Base-by-base conservation (phyloP, 73 alveolate species). In the Uronychia setigera region DNA sequence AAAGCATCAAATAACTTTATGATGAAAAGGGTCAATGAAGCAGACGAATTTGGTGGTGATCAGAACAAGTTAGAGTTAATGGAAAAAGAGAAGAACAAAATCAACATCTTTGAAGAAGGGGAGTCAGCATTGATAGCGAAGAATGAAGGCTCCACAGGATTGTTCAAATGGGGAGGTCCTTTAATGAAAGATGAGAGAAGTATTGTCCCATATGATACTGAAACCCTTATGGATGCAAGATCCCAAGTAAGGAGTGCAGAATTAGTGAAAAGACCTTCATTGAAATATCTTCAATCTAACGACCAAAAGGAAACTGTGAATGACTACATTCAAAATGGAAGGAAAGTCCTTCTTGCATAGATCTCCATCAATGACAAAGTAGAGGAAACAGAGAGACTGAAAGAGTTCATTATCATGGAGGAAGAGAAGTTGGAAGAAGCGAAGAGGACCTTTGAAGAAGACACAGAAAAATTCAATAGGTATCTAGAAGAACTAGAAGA, bases 101-200 rank as follows among this genome's bases (percentile, higher is more conserved):
- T 46, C 67, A 46, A 46, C 19, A 46, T 46, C 19, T 46, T 46
- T 46, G 67, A 46, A 46, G 67, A 46, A 11, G 67, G 67, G 67
- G 67, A 46, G 67, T 46, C 67, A 46, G 67, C 67, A 11, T 19
- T 46, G 5, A 5, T 46, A 19, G 67, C n/a, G 5, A 46, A 46
- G 67, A 19, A 19, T 5, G 67, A 46, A 5, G 5, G 19, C 67
- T 5, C n/a, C 19, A 19, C n/a, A 46, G 67, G 67, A 11, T 5
- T 46, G 91, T 83, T 11, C 77, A 32, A 0, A 77, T 85, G 34
- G 32, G 91, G 32, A 86, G 77, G 46, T 57, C 77, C 85, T 57
- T 31, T 31, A 29, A 76, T 5, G n/a, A 46, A 46, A 19, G 67
- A 46, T 5, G 67, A 46, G 67, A 5, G 67, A 46, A 19, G 67